phyloP scores from a whole-genome alignment of 2,329 filamentous ascomycete species.

The Ambrosiella xylebori region DNA sequence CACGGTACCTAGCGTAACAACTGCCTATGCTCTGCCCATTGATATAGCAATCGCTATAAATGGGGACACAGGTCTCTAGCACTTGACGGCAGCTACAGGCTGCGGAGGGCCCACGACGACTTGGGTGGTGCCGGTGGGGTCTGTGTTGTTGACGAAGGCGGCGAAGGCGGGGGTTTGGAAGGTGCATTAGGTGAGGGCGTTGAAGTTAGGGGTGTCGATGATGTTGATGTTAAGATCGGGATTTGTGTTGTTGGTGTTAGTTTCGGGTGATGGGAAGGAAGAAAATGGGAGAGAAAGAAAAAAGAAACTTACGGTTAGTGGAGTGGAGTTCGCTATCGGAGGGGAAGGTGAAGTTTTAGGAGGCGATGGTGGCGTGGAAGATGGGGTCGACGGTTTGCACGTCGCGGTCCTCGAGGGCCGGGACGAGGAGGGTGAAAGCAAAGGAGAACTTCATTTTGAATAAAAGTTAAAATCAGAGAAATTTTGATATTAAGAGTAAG shows the following conservation, averaged over 20 bases:
- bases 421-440: conserved; percentile 5
- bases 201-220: conserved; percentile 28
- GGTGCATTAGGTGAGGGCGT: conserved; percentile 25
- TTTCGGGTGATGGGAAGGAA: background rate
- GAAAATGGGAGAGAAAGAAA: background rate
- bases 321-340: conserved; percentile 23
- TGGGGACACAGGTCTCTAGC: conserved; percentile 25
- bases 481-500: background rate
- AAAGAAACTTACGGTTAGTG: conserved; percentile 23
- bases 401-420: conserved; percentile 14
- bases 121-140: conserved; percentile 20
- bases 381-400: conserved; percentile 25
- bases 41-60: conserved; percentile 23
- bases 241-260: conserved; percentile 18
- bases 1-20: conserved; percentile 29
- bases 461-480: background rate
- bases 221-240: conserved; percentile 23
- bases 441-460: conserved; percentile 12
- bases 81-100: conserved; percentile 26
- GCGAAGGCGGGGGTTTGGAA: conserved; percentile 23
- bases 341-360: conserved; percentile 25
- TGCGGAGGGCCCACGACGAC: conserved; percentile 29
- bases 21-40: conserved; percentile 22
- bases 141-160: conserved; percentile 17
- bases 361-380: conserved; percentile 26